These are phyloP conservation scores for Tetratostichococcus sp. DNA, from an alignment of 139 green algal species.

Conservation along the genomic window DNA sequence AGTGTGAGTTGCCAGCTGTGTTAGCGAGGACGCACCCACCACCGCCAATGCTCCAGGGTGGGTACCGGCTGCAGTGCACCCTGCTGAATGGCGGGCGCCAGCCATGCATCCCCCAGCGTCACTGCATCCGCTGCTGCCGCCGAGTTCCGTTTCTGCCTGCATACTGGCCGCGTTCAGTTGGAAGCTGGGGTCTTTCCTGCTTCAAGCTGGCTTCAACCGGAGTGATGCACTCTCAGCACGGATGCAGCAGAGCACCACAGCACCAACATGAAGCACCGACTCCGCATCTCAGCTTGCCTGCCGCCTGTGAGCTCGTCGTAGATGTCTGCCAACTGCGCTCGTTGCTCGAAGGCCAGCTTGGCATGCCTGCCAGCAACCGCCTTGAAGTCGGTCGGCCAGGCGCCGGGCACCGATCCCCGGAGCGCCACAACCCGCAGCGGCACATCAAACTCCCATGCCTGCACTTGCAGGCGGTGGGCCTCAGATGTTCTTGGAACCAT, in stretches of 20 bases:
- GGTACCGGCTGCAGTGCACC: constrained; percentile 69
- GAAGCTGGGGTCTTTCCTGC: no score
- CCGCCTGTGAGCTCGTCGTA: constrained; percentile 39
- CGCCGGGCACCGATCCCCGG: constrained; percentile 49
- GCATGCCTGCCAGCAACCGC: constrained; percentile 43
- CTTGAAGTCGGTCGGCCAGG: constrained; percentile 68
- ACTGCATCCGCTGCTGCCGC: constrained; percentile 60
- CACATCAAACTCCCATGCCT: constrained; percentile 18
- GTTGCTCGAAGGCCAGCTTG: constrained; percentile 52
- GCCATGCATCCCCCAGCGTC: constrained; percentile 75
- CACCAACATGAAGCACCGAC: no score
- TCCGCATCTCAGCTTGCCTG: constrained; percentile 35
- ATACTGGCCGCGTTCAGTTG: no score
- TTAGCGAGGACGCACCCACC: constrained; percentile 36
- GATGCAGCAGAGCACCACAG: not conserved
- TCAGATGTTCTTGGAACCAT: no score
- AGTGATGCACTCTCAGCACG: not conserved
- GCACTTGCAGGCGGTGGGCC: not conserved
- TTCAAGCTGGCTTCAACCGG: not conserved
- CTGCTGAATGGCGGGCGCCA: constrained; percentile 53
- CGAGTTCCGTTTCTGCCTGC: constrained; percentile 32
- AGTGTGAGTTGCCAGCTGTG: no score
- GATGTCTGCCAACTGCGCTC: constrained; percentile 60
- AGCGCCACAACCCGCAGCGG: constrained; percentile 47
- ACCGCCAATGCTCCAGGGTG: constrained; percentile 43